Conservation (phyloP, 2,329 filamentous ascomycete species). For the Penicillium olsonii region DNA sequence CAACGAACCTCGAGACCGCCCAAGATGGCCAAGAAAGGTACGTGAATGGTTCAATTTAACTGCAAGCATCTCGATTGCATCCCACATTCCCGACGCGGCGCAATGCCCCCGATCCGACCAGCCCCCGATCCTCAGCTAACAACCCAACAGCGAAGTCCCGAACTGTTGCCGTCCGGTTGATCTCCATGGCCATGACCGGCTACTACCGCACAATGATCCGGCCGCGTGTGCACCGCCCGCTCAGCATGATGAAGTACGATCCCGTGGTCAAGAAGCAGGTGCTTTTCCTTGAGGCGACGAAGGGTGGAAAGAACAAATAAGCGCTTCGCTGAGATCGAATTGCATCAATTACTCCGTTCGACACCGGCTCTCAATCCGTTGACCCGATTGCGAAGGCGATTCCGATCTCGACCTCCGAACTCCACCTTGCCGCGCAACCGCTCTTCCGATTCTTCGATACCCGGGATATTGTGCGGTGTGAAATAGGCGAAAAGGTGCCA, state of each 20-base stretch:
- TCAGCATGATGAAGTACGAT: constrained; percentile 99
- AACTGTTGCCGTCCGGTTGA: constrained; percentile 85
- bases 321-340: neutral
- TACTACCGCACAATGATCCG: constrained; percentile 92
- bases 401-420: neutral
- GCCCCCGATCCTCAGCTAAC: constrained; percentile 14
- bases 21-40: constrained; percentile 27
- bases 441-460: neutral
- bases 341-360: neutral
- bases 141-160: constrained; percentile 74
- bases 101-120: neutral
- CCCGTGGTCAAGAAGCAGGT: constrained; percentile 96
- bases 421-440: neutral
- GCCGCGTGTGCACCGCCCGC: constrained; percentile 74
- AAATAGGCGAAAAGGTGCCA: constrained; percentile 7
- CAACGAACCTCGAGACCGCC: constrained; percentile 14
- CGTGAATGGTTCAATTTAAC: neutral
- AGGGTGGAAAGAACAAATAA: constrained; percentile 61
- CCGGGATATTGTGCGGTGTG: neutral
- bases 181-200: constrained; percentile 98
- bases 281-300: constrained; percentile 90
- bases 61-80: neutral
- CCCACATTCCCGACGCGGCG: neutral
- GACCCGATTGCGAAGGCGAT: neutral
- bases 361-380: neutral